Evolutionary conservation across 2,329 filamentous ascomycete species (phyloP).

Genomic region (Amauroascus niger): DNA sequence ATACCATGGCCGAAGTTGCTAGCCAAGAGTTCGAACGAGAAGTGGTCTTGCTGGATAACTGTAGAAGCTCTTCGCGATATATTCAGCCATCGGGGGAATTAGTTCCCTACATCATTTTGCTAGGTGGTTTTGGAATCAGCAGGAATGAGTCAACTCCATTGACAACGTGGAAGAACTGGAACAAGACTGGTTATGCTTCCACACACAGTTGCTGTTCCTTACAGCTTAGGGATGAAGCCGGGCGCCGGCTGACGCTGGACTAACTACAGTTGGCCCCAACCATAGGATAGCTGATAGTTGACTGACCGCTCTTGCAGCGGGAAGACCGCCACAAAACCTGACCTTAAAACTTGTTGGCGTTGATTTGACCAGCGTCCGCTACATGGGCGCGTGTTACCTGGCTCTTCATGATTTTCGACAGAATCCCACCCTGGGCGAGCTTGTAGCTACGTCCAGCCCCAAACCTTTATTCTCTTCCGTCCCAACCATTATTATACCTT

Average conservation of each 20-base stretch:
- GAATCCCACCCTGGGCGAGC: slow-evolving; percentile 20
- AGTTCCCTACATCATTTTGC: too few relatives aligned
- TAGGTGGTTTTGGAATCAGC: too few relatives aligned
- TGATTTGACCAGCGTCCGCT: slow-evolving; percentile 27
- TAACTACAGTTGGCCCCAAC: background rate
- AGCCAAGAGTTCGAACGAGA: too few relatives aligned
- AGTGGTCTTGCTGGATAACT: too few relatives aligned
- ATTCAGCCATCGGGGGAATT: too few relatives aligned
- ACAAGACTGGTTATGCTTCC: background rate
- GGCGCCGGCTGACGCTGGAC: background rate
- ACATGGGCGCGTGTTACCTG: slow-evolving; percentile 31
- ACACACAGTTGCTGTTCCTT: too few relatives aligned
- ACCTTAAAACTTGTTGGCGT: slow-evolving; percentile 28
- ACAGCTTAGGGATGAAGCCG: too few relatives aligned
- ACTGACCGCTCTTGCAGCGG: background rate
- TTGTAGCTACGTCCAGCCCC: slow-evolving; percentile 29
- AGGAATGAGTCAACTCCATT: too few relatives aligned
- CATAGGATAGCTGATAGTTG: background rate
- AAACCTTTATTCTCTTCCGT: slow-evolving; percentile 28
- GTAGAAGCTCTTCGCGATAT: too few relatives aligned
- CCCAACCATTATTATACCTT: slow-evolving; percentile 35
- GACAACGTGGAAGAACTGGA: background rate
- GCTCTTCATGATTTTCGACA: slow-evolving; percentile 30
- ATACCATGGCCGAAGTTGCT: too few relatives aligned
- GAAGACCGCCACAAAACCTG: slow-evolving; percentile 22